Conservation (phyloP, 2,329 filamentous ascomycete species). For the Rhynchosporium secalis region DNA sequence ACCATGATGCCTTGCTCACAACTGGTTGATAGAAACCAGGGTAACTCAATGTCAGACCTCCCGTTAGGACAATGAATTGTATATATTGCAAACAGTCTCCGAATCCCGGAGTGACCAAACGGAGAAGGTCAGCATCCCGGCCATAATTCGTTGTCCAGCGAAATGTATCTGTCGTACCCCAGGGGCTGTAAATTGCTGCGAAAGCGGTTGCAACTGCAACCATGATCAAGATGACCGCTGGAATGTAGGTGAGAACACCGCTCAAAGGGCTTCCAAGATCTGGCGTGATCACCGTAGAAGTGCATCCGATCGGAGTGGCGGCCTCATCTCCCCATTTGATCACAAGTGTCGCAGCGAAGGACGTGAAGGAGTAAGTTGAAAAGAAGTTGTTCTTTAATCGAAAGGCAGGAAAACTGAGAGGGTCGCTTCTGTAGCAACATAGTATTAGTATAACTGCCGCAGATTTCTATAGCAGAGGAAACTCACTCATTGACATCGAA, state of each 20-base stretch:
- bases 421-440: conserved; percentile 39
- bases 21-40: conserved; percentile 94
- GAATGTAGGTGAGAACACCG: conserved; percentile 73
- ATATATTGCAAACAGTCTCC: conserved; percentile 97
- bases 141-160: conserved; percentile 98
- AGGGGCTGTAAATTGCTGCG: conserved; percentile 86
- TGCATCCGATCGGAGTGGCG: conserved; percentile 70
- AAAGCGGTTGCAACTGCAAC: conserved; percentile 81
- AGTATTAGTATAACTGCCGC: conserved; percentile 14
- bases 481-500: conserved; percentile 60
- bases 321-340: conserved; percentile 72
- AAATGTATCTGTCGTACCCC: conserved; percentile 88
- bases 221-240: conserved; percentile 73
- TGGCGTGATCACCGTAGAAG: conserved; percentile 81
- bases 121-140: conserved; percentile 84
- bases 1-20: conserved; percentile 86
- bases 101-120: conserved; percentile 92
- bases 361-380: conserved; percentile 84
- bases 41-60: conserved; percentile 83
- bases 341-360: conserved; percentile 71
- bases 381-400: conserved; percentile 71
- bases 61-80: conserved; percentile 86
- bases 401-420: conserved; percentile 65
- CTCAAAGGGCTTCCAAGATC: conserved; percentile 69
- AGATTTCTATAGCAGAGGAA: background rate